Evolutionary conservation across 148 eudicot genomes (phyloP).

Genomic region (Selenicereus undatus): DNA sequence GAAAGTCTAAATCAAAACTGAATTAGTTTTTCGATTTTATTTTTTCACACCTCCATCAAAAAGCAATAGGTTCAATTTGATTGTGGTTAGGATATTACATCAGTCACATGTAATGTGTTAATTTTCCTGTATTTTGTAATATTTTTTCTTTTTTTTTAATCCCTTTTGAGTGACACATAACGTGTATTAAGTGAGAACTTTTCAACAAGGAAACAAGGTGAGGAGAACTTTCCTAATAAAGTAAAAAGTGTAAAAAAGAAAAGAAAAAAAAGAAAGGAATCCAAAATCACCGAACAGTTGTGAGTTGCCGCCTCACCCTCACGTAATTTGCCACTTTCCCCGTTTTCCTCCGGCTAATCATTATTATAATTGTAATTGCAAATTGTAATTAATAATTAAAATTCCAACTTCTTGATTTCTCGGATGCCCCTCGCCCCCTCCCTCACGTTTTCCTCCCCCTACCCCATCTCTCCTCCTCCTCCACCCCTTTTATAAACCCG

Average conservation of each 20-base stretch:
- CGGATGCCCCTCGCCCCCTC: not conserved
- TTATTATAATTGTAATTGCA: not conserved
- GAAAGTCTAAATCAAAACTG: too few species aligned
- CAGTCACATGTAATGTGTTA: too few species aligned
- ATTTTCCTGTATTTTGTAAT: too few species aligned
- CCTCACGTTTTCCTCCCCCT: not conserved
- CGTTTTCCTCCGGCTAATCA: not conserved
- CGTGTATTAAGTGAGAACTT: not conserved
- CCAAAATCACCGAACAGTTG: not conserved
- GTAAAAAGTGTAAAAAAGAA: not conserved
- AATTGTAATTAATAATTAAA: not conserved
- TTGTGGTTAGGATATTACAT: too few species aligned
- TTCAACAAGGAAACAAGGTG: not conserved
- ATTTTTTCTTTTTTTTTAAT: too few species aligned
- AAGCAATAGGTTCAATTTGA: too few species aligned
- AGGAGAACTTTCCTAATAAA: not conserved
- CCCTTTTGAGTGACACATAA: too few species aligned
- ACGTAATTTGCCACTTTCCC: not conserved
- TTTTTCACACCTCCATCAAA: too few species aligned
- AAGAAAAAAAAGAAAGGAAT: not conserved
- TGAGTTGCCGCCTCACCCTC: not conserved
- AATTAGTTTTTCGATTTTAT: too few species aligned
- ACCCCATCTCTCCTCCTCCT: too few species aligned
- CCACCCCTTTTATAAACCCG: not conserved
- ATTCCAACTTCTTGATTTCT: not conserved